Base-by-base conservation (phyloP, 2,329 filamentous ascomycete species). In the Neofusicoccum laricinum region DNA sequence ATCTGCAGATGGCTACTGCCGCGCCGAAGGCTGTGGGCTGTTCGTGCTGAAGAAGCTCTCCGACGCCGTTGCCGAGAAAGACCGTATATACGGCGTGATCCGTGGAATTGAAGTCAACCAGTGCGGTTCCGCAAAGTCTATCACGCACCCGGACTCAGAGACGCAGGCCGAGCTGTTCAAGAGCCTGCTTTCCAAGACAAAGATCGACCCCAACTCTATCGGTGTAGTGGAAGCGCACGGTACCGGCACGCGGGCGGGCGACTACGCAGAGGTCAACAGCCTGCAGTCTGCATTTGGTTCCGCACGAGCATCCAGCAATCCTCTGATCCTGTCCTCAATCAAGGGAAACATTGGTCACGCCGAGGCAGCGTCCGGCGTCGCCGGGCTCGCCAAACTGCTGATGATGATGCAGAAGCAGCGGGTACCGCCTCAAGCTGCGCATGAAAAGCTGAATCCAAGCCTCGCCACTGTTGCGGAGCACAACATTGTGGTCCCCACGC, bases 201-300 rank as follows among this genome's bases (percentile, higher is more conserved):
- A 55, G 40, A 57, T 66, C 12, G 3, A 32, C 3, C 61, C 62
- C 2, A 32, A 61, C 36, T 8, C 32, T 2, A 50, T 67, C 55
- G 32, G 36, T 10, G 71, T 67, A 10, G 68, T 71, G 30, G 70
- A 72, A 50, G 65, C 66, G 2, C 67, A 88, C 68, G 86, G 86
- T 4, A 88, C 86, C 0, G 86, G 86, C 2, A 88, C 86, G 0
- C 80, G 82, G 21, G 84, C 82, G 1, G 85, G 86, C 7, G 72
- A 74, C 57, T 69, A 69, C 3, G 70, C 68, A 4, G 73, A 76
- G 55, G 65, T 69, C n/a, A 53, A 48, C 11, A 71, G 70, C 15
- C 17, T 61, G 12, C 43, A 30, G 17, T n/a, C 41, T 11, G 32
- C 45, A 1, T 61, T 61, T 14, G 57, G 57, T 25, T 10, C 38